Evolutionary conservation across 2,329 filamentous ascomycete species (phyloP).

Genomic region (Ceratocystiopsis brevicomis): DNA sequence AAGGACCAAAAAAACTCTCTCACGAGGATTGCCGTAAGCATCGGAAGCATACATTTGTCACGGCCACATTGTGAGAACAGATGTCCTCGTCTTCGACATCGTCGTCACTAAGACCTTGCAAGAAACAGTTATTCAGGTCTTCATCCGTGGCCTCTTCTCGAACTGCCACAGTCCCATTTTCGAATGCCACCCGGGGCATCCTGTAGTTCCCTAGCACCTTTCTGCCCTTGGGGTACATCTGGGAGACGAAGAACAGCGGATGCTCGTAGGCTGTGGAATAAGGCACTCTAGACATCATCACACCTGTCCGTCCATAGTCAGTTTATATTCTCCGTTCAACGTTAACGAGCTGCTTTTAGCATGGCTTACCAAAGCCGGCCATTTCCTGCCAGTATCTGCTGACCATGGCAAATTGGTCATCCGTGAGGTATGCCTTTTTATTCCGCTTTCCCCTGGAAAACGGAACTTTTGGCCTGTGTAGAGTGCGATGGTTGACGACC

Average conservation of each 20-base stretch:
- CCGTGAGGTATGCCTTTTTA: constrained; percentile 8
- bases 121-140: too few species aligned
- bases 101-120: too few species aligned
- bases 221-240: constrained; percentile 21
- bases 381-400: constrained; percentile 13
- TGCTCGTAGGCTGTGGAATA: constrained; percentile 16
- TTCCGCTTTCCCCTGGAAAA: constrained; percentile 13
- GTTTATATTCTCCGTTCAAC: not conserved
- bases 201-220: too few species aligned
- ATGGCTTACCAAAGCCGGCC: constrained; percentile 1
- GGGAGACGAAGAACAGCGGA: constrained; percentile 25
- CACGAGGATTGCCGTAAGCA: too few species aligned
- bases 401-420: constrained; percentile 18
- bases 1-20: too few species aligned
- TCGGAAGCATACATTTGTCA: too few species aligned
- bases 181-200: too few species aligned
- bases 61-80: too few species aligned
- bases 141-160: too few species aligned
- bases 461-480: constrained; percentile 7
- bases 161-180: too few species aligned
- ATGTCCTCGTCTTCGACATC: too few species aligned
- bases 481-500: constrained; percentile 1
- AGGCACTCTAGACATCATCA: constrained; percentile 1
- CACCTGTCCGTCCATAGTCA: not conserved
- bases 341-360: too few species aligned